These are phyloP conservation scores for Magnaporthiopsis incrustans DNA, from an alignment of 2,329 filamentous ascomycete genomes.

Conservation along the genomic window DNA sequence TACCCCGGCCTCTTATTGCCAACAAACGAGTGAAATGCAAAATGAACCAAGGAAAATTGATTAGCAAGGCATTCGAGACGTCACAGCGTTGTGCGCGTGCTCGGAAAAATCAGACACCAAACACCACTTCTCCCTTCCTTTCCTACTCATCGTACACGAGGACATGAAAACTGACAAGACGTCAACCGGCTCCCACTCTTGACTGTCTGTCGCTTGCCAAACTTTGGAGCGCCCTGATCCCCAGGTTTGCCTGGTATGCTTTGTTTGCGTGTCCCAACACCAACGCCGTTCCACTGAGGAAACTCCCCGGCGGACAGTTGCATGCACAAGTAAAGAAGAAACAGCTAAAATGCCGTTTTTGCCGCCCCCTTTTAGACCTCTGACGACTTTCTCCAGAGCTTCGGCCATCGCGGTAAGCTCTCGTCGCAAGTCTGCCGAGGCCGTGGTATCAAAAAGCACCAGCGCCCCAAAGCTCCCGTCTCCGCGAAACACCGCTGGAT, in stretches of 20 bases:
- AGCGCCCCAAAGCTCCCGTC: not conserved
- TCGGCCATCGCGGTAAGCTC: not conserved
- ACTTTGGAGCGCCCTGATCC: not conserved
- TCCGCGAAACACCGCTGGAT: not conserved
- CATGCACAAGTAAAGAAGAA: constrained; percentile 3
- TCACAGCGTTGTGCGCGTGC: not conserved
- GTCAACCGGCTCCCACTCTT: not conserved
- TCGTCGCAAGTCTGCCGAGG: not conserved
- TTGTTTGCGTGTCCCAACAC: constrained; percentile 1
- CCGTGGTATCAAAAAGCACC: constrained; percentile 3
- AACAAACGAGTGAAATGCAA: not conserved
- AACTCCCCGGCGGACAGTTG: not conserved
- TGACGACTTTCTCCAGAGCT: not conserved
- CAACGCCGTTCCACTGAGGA: not conserved
- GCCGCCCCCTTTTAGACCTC: not conserved
- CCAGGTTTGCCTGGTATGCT: constrained; percentile 1
- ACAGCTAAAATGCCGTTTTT: not conserved
- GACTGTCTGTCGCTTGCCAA: constrained; percentile 2
- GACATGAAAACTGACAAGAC: not conserved
- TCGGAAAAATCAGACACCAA: constrained; percentile 1
- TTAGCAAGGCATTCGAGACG: constrained; percentile 5
- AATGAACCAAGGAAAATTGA: constrained; percentile 4
- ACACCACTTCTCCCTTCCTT: not conserved
- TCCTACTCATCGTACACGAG: constrained; percentile 7
- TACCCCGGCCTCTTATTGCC: not conserved